These are phyloP conservation scores for Suhomyces guaymorum DNA, from an alignment of 1,139 yeast genomes.

Conservation along the genomic window DNA sequence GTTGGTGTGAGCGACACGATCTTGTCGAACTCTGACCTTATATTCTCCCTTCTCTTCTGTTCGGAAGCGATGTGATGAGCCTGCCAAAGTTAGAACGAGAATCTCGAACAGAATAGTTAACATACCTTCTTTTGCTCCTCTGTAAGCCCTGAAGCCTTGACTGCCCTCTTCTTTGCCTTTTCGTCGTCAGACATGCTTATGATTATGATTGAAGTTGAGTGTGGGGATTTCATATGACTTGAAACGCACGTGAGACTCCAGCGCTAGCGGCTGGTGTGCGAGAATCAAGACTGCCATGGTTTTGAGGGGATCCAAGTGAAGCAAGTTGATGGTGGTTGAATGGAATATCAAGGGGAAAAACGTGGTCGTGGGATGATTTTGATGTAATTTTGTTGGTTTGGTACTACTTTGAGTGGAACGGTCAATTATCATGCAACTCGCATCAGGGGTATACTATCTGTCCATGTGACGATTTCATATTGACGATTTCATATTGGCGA, in stretches of 20 bases:
- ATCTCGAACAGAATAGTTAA: conserved; percentile 3
- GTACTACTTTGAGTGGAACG: no score
- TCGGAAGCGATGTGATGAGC: conserved; percentile 56
- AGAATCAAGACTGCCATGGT: no score
- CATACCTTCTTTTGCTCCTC: conserved; percentile 50
- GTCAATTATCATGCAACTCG: no score
- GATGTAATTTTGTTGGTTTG: no score
- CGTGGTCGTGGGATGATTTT: no score
- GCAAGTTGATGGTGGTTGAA: no score
- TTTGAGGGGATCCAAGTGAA: no score
- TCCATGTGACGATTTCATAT: no score
- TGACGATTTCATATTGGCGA: no score
- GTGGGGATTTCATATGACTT: conserved; percentile 4
- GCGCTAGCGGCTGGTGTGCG: no score
- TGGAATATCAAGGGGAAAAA: no score
- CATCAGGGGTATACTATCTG: no score
- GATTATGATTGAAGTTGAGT: not conserved
- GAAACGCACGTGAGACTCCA: conserved; percentile 2
- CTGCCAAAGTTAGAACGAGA: conserved; percentile 19
- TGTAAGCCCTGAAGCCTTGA: conserved; percentile 36
- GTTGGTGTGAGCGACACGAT: conserved; percentile 47
- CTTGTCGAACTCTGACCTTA: conserved; percentile 48
- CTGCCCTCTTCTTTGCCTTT: conserved; percentile 20
- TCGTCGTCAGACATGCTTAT: conserved; percentile 13
- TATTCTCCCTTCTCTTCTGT: conserved; percentile 49